Conservation (phyloP, 257 asterid genomes). For the Plantago major region DNA sequence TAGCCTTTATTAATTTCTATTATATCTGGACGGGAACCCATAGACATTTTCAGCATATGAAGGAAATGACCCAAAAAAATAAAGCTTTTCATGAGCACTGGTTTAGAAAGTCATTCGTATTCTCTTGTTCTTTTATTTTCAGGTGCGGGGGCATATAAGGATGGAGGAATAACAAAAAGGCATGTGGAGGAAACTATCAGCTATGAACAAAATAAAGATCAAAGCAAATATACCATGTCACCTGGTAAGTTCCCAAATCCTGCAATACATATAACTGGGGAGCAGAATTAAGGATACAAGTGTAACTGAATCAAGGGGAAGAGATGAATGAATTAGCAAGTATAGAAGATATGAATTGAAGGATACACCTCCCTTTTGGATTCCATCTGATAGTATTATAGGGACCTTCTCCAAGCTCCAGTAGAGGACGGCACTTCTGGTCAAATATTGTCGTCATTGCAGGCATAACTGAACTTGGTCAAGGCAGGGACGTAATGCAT, state of each 20-base stretch:
- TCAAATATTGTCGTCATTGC: constrained; percentile 93
- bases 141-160: too few species aligned
- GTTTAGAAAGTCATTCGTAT: too few species aligned
- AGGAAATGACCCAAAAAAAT: too few species aligned
- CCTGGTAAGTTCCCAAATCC: constrained; percentile 99
- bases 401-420: constrained; percentile 96
- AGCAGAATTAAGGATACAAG: constrained; percentile 53
- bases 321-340: constrained; percentile 2
- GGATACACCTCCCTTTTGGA: constrained; percentile 98
- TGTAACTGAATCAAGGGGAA: constrained; percentile 6
- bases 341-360: constrained; percentile 23
- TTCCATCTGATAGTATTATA: constrained; percentile 96
- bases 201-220: constrained; percentile 9
- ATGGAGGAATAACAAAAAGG: neutral
- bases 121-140: too few species aligned
- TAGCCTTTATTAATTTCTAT: too few species aligned
- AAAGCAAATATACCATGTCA: constrained; percentile 64
- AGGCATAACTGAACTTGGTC: constrained; percentile 86
- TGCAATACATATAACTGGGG: constrained; percentile 84
- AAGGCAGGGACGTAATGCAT: constrained; percentile 39
- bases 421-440: constrained; percentile 82
- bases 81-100: too few species aligned
- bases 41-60: too few species aligned
- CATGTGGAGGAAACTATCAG: neutral
- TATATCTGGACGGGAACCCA: too few species aligned